Percentiles rank a stretch among this genome's conserved stretches.
These are phyloP conservation scores for Claviceps spartinae DNA, from an alignment of 2,329 filamentous ascomycete species.

Conservation along the genomic window DNA sequence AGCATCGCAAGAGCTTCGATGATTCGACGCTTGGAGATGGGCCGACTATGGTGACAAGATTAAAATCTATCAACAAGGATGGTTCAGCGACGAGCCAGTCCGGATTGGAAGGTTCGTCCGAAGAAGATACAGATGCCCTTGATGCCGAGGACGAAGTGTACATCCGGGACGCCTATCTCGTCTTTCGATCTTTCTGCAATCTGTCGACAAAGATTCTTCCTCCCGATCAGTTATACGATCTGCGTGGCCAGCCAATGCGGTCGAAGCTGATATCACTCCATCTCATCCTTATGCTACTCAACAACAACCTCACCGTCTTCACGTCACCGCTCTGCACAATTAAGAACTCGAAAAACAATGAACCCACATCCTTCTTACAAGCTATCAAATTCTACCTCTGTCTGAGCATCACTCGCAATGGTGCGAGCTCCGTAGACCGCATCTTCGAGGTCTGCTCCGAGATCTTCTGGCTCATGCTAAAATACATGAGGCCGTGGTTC, in stretches of 20 bases:
- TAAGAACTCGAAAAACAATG: constrained; percentile 75
- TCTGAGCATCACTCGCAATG: constrained; percentile 86
- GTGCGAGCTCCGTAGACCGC: constrained; percentile 77
- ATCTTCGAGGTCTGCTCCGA: constrained; percentile 95
- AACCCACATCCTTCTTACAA: constrained; percentile 81
- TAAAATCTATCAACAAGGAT: constrained; percentile 33
- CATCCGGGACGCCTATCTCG: constrained; percentile 90
- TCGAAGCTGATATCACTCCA: constrained; percentile 93
- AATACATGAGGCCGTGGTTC: constrained; percentile 81
- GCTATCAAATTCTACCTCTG: constrained; percentile 96
- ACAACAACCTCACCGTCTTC: constrained; percentile 86
- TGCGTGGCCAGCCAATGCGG: constrained; percentile 90
- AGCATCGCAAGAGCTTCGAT: constrained; percentile 55
- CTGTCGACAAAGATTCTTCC: constrained; percentile 84
- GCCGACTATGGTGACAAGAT: constrained; percentile 51
- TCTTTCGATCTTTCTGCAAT: constrained; percentile 96
- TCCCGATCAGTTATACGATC: constrained; percentile 81
- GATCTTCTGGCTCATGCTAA: constrained; percentile 96
- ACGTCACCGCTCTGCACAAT: constrained; percentile 87
- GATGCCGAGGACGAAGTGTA: constrained; percentile 86
- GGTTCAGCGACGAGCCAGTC: constrained; percentile 35
- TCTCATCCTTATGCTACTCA: constrained; percentile 86
- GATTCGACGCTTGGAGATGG: constrained; percentile 54
- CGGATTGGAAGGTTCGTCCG: constrained; percentile 36
- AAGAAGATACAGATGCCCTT: constrained; percentile 45